Conservation (phyloP, 805 yeast species). For the Cyberlindnera veronae region DNA sequence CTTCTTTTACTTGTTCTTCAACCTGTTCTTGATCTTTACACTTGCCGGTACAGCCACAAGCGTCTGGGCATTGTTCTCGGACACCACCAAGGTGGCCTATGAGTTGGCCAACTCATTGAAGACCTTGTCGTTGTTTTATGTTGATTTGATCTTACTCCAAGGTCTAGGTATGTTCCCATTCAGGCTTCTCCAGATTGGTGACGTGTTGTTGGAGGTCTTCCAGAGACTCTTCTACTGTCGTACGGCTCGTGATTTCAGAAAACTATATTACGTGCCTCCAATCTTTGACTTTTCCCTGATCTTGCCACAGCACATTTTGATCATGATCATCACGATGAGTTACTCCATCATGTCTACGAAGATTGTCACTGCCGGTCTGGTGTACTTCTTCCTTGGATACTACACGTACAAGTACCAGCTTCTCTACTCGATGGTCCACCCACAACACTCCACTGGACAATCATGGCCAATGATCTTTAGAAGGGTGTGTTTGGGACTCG, state of each 20-base stretch:
- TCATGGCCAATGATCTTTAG: conserved; percentile 92
- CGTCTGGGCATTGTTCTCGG: conserved; percentile 75
- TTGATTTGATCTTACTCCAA: conserved; percentile 77
- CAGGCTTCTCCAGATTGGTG: conserved; percentile 74
- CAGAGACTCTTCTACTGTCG: conserved; percentile 53
- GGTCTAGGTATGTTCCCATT: conserved; percentile 91
- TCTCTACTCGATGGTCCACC: conserved; percentile 87
- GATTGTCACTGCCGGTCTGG: conserved; percentile 78
- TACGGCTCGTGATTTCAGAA: conserved; percentile 79
- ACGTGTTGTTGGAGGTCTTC: conserved; percentile 67
- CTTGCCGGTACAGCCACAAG: conserved; percentile 88
- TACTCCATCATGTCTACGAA: conserved; percentile 90
- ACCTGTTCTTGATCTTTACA: conserved; percentile 89
- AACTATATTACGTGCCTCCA: conserved; percentile 74
- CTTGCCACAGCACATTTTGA: conserved; percentile 86
- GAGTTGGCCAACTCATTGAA: conserved; percentile 80
- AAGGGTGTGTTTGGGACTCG: conserved; percentile 74
- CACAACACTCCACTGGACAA: conserved; percentile 95
- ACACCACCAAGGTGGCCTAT: conserved; percentile 85
- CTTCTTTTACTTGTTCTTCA: conserved; percentile 91
- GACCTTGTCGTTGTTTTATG: conserved; percentile 82
- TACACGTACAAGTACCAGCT: conserved; percentile 89
- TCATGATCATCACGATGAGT: conserved; percentile 78
- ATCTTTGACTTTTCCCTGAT: conserved; percentile 89
- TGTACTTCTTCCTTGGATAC: conserved; percentile 82